Percentiles rank a stretch among this genome's conserved stretches.
Conservation (phyloP, 805 yeast genomes). For the Ogataea wickerhamii region DNA sequence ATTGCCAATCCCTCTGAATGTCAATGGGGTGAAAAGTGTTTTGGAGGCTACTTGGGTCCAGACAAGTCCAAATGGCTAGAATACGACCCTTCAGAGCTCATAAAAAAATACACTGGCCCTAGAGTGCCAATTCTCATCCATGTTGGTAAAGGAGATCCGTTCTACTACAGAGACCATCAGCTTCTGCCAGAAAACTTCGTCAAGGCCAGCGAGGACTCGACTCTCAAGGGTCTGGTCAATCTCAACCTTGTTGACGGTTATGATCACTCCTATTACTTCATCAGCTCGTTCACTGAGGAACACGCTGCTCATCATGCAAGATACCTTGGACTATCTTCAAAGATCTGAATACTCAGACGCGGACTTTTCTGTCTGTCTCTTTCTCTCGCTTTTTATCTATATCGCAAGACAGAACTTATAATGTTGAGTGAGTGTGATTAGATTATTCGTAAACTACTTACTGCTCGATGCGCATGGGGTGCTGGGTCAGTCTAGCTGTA, state of each 20-base stretch:
- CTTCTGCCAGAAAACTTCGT: slow-evolving; percentile 72
- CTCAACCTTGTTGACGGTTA: slow-evolving; percentile 70
- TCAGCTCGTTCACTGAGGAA: slow-evolving; percentile 71
- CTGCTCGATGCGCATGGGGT: too few relatives aligned
- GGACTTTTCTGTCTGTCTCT: too few relatives aligned
- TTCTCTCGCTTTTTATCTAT: too few relatives aligned
- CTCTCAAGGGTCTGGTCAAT: slow-evolving; percentile 57
- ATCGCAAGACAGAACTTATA: too few relatives aligned
- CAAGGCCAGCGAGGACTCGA: slow-evolving; percentile 53
- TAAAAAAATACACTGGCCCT: slow-evolving; percentile 53
- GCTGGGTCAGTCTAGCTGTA: neutral
- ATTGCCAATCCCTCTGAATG: slow-evolving; percentile 72
- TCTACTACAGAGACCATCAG: slow-evolving; percentile 49
- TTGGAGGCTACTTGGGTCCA: slow-evolving; percentile 70
- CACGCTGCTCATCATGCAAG: slow-evolving; percentile 89
- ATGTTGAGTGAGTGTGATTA: too few relatives aligned
- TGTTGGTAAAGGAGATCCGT: slow-evolving; percentile 76
- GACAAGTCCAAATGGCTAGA: slow-evolving; percentile 59
- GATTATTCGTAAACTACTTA: too few relatives aligned
- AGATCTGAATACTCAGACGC: slow-evolving; percentile 15
- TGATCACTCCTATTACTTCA: slow-evolving; percentile 88
- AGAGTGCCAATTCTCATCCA: slow-evolving; percentile 69
- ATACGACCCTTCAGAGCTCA: slow-evolving; percentile 82
- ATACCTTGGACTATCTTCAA: slow-evolving; percentile 29
- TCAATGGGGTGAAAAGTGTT: slow-evolving; percentile 89